phyloP scores from a whole-genome alignment of 345 rosid species.

The Acer negundo region DNA sequence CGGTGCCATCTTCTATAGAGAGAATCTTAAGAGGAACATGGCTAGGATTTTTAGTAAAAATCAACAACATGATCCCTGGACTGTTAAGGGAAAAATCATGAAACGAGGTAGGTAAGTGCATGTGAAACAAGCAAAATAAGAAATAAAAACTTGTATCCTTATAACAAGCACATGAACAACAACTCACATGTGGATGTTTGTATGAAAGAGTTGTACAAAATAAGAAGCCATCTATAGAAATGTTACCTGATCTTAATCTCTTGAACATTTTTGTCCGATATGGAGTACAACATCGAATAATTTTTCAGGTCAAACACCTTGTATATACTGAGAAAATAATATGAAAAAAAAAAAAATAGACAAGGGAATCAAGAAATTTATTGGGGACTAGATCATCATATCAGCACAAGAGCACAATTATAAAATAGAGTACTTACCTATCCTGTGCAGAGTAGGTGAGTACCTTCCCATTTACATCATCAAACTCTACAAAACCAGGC shows the following conservation, averaged over 20 bases:
- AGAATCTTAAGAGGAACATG: slow-evolving; percentile 58
- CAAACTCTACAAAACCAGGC: slow-evolving; percentile 95
- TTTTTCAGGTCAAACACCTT: slow-evolving; percentile 64
- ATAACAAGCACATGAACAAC: background rate
- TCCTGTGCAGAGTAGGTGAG: slow-evolving; percentile 84
- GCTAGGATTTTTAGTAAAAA: slow-evolving; percentile 41
- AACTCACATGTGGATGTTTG: background rate
- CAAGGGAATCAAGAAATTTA: slow-evolving; percentile 3
- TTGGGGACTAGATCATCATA: background rate
- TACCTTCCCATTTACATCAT: slow-evolving; percentile 88
- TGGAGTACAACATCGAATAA: slow-evolving; percentile 57
- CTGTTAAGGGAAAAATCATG: slow-evolving; percentile 30
- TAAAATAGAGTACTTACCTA: slow-evolving; percentile 39
- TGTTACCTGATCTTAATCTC: slow-evolving; percentile 61
- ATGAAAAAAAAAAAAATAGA: slow-evolving; percentile 1
- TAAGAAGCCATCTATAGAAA: background rate
- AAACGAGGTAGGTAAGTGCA: background rate
- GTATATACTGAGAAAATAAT: slow-evolving; percentile 44
- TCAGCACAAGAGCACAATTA: slow-evolving; percentile 2
- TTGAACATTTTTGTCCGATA: slow-evolving; percentile 51
- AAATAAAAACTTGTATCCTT: background rate
- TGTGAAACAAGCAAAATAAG: slow-evolving; percentile 7
- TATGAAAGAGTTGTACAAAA: background rate
- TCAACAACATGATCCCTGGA: slow-evolving; percentile 63
- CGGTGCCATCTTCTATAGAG: slow-evolving; percentile 61